A percentile compares a stretch with the other conserved stretches of the same genome.
Conservation (phyloP, 345 rosid species). For the Moricandia moricandioides region DNA sequence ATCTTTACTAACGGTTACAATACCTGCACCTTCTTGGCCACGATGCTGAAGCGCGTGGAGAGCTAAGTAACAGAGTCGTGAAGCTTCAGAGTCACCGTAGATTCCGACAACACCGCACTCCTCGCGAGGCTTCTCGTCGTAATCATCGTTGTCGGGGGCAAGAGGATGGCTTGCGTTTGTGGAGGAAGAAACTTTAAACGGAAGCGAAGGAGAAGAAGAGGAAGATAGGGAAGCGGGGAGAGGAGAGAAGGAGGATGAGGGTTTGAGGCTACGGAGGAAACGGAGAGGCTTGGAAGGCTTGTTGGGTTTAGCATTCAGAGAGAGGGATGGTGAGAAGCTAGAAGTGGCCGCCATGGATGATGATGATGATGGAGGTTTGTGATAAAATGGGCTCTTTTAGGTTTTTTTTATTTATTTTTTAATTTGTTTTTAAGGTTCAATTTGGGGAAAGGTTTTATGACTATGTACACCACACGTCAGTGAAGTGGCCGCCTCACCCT, state of each 20-base stretch:
- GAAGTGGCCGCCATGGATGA: constrained; percentile 49
- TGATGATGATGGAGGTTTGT: constrained; percentile 2
- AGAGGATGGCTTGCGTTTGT: constrained; percentile 18
- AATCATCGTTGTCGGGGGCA: constrained; percentile 23
- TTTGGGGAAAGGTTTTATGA: constrained; percentile 17
- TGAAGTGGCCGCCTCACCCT: constrained; percentile 17
- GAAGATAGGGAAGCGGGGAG: constrained; percentile 11
- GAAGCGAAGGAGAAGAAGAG: constrained; percentile 29
- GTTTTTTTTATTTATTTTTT: neutral
- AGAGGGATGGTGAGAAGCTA: constrained; percentile 36
- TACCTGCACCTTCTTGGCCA: constrained; percentile 99
- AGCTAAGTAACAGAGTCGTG: constrained; percentile 86
- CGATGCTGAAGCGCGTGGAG: constrained; percentile 97
- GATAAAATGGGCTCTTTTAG: constrained; percentile 23
- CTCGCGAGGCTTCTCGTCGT: constrained; percentile 84
- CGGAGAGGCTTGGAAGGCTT: constrained; percentile 26
- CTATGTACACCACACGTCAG: constrained; percentile 26
- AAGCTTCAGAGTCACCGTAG: constrained; percentile 87
- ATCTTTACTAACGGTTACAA: constrained; percentile 63
- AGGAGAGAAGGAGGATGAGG: constrained; percentile 31
- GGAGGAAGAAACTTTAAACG: constrained; percentile 14
- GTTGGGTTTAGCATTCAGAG: constrained; percentile 33
- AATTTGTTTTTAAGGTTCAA: neutral
- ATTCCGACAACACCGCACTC: constrained; percentile 99
- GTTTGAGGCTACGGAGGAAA: constrained; percentile 41